Evolutionary conservation across 2,329 filamentous ascomycete genomes (phyloP), one percentile per base, ranked within the genome.

Genomic region (Acarospora socialis): DNA sequence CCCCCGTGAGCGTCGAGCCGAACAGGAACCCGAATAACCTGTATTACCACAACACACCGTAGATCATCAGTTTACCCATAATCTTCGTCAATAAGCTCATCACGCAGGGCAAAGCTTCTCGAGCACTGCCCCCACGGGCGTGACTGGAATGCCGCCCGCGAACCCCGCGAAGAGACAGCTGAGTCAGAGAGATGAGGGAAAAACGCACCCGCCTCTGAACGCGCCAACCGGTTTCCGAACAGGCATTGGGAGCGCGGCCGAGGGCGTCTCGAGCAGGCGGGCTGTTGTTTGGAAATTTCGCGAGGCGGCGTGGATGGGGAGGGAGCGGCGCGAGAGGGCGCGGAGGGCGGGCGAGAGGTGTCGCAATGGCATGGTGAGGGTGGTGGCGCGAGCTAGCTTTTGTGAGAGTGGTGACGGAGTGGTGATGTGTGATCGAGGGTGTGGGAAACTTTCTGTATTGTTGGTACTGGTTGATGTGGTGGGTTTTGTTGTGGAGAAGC

Each of bases 1-100:
- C 71, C 48, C 83, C 84, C 26, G 86, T 77, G 32, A 83, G 64
- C 28, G 80, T 77, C 40, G 80, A 76, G 43, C 87, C 87, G 42
- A 90, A 66, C 30, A 95, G 74, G 65, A 95, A 95, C 32, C 87
- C 87, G 48, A 93, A 83, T 38, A 94, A 63, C 36, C 87, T 94
- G 46, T 35, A 38, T 16, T 21, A 14, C 19, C 19, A 7, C 4
- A 32, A n/a, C n/a, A n/a, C n/a, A n/a, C n/a, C n/a, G n/a, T n/a
- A n/a, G n/a, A n/a, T n/a, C n/a, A n/a, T n/a, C n/a, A n/a, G n/a
- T n/a, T n/a, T n/a, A n/a, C n/a, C n/a, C n/a, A n/a, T n/a, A n/a
- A n/a, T n/a, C n/a, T n/a, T n/a, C n/a, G n/a, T n/a, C n/a, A n/a
- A n/a, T n/a, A n/a, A n/a, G n/a, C n/a, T n/a, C n/a, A n/a, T n/a